A percentile compares a stretch with the other conserved stretches of the same genome.
These are phyloP conservation scores for Thielaviopsis musarum DNA, from an alignment of 2,329 filamentous ascomycete species.

Conservation along the genomic window DNA sequence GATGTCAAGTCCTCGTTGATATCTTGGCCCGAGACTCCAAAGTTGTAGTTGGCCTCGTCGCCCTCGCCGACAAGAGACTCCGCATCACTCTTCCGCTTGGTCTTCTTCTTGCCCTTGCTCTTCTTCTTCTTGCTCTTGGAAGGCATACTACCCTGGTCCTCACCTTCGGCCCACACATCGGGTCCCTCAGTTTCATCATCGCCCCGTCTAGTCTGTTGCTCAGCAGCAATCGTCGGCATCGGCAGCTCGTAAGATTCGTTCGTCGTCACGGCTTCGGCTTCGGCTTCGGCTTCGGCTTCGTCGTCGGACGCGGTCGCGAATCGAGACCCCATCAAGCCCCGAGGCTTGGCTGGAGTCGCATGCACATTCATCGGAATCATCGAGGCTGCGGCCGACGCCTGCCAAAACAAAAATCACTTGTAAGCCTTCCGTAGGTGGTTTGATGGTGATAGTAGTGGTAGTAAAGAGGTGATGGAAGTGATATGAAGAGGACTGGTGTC, in stretches of 20 bases:
- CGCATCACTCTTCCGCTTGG: slow-evolving; percentile 11
- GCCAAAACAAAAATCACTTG: slow-evolving; percentile 12
- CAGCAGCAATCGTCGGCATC: not conserved
- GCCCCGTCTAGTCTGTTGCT: not conserved
- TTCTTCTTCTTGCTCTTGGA: slow-evolving; percentile 9
- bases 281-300: slow-evolving; percentile 18
- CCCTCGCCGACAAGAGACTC: slow-evolving; percentile 15
- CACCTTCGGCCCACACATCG: not conserved
- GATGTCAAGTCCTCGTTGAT: slow-evolving; percentile 41
- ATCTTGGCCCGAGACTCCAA: slow-evolving; percentile 16
- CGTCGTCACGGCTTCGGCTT: slow-evolving; percentile 4
- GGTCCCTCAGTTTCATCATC: not conserved
- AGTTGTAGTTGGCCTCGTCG: slow-evolving; percentile 1
- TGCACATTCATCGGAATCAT: slow-evolving; percentile 2
- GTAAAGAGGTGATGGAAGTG: slow-evolving; percentile 9
- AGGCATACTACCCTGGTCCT: not conserved
- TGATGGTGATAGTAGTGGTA: slow-evolving; percentile 9
- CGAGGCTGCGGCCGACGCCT: slow-evolving; percentile 10
- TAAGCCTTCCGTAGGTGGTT: slow-evolving; percentile 12
- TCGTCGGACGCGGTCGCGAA: slow-evolving; percentile 28
- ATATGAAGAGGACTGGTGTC: slow-evolving; percentile 10
- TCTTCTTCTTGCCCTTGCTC: slow-evolving; percentile 10
- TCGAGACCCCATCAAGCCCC: slow-evolving; percentile 37
- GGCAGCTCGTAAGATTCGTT: not conserved
- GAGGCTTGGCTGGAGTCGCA: slow-evolving; percentile 22